These are phyloP conservation scores for Diospyros kaki DNA, from an alignment of 148 eudicot genomes.

Conservation along the genomic window DNA sequence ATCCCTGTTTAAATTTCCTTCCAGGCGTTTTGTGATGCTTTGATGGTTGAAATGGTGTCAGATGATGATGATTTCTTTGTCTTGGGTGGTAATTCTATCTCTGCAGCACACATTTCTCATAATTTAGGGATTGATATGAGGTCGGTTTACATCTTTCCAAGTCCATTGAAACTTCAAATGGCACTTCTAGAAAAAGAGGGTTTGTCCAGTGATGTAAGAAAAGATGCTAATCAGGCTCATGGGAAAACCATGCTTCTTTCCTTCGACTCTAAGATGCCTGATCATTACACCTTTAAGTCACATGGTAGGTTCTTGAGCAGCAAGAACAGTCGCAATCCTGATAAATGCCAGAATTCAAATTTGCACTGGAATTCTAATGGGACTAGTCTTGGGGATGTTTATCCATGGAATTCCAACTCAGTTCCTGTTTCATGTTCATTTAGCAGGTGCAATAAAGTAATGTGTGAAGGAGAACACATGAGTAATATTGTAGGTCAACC, in stretches of 20 bases:
- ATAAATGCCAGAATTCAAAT: conserved; percentile 37
- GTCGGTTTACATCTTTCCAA: conserved; percentile 63
- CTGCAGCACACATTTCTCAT: conserved; percentile 78
- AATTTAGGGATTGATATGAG: conserved; percentile 81
- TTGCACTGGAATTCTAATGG: conserved; percentile 18
- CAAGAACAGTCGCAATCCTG: conserved; percentile 18
- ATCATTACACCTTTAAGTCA: conserved; percentile 24
- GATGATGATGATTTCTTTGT: conserved; percentile 68
- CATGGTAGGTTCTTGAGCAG: conserved; percentile 19
- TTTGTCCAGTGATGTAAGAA: conserved; percentile 19
- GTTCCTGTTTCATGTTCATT: conserved; percentile 31
- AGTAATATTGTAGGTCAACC: conserved; percentile 21
- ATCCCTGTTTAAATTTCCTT: background rate
- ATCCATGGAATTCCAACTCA: conserved; percentile 34
- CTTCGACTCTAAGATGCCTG: conserved; percentile 15
- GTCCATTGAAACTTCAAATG: conserved; percentile 56
- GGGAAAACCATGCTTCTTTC: conserved; percentile 22
- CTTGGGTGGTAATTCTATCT: conserved; percentile 79
- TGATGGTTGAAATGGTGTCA: conserved; percentile 51
- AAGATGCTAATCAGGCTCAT: conserved; percentile 22
- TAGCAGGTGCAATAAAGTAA: conserved; percentile 60
- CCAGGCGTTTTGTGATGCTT: conserved; percentile 68
- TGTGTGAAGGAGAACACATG: conserved; percentile 25
- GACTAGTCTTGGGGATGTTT: conserved; percentile 22
- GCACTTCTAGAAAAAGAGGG: conserved; percentile 45